Base-by-base conservation (phyloP, 305 asterid species). In the Fraxinus velutina region DNA sequence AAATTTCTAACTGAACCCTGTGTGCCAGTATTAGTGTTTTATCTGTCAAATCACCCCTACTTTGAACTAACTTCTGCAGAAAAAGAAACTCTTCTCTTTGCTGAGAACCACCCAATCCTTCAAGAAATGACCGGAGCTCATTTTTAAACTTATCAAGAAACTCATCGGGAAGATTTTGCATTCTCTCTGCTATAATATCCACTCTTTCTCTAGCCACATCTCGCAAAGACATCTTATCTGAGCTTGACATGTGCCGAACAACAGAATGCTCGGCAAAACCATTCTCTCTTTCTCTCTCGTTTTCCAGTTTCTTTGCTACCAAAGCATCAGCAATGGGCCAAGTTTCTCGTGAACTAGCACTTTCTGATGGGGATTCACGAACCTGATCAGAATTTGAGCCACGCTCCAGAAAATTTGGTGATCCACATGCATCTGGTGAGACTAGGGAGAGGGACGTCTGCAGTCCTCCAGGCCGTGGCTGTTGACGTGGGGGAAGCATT, bases 401-500 rank as follows among this genome's bases (percentile, higher is more conserved):
- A 30, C 93, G 93, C 75, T 94, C 98, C 44, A 88, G 97, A 84
- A 86, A 87, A 87, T 92, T 90, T 21, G 97, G 92, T 64, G 97
- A 93, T 29, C 97, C 97, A 78, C 91, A 88, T 19, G 90, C 95
- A 89, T 95, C 99, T 2, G 90, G 90, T 12, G 97, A 87, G 79
- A 93, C 94, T 79, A 95, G 88, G 64, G 98, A 90, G 75, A 95
- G 88, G 27, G 94, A 90, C 1, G 97, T 93, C 84, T 93, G 98
- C 60, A 91, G 86, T 52, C 94, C 98, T 75, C 91, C 96, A 70
- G 93, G 85, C 34, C 90, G 93, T 34, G 93, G 92, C 81, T 95
- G 98, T 85, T 93, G 95, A 72, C 97, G 98, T 22, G 98, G 97
- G 82, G 98, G 98, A 79, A 93, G 88, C 98, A 94, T 94, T 78